Evolutionary conservation across 2,329 filamentous ascomycete genomes (phyloP).

Genomic region (Sphaerulina vaccinii): DNA sequence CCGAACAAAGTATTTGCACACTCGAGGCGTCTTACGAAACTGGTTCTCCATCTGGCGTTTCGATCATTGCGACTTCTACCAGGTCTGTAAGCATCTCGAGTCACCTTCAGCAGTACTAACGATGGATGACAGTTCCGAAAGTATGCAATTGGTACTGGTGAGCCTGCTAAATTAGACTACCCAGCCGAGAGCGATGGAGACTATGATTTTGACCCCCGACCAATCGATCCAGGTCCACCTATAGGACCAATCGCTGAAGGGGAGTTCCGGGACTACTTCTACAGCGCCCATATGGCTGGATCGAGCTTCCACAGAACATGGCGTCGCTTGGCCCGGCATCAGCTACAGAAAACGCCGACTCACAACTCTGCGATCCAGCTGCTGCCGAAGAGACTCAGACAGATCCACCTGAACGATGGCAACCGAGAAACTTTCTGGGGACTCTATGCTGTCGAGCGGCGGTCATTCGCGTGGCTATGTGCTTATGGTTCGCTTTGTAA

Average conservation of each 20-base stretch:
- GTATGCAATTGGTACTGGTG: background rate
- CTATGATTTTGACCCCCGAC: slow-evolving; percentile 1
- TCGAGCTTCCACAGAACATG: background rate
- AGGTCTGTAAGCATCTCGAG: background rate
- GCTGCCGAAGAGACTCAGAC: background rate
- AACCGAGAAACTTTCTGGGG: slow-evolving; percentile 10
- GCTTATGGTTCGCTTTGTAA: background rate
- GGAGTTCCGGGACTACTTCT: slow-evolving; percentile 5
- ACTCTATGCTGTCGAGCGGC: slow-evolving; percentile 7
- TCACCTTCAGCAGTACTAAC: background rate
- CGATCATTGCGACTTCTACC: slow-evolving; percentile 13
- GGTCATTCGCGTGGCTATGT: background rate
- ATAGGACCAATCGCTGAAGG: background rate
- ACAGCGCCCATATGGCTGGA: background rate
- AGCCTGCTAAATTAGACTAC: background rate
- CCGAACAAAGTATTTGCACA: background rate
- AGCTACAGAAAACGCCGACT: background rate
- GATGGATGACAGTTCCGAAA: background rate
- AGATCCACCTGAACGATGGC: background rate
- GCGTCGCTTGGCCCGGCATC: background rate
- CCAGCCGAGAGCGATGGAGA: background rate
- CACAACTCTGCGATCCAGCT: background rate
- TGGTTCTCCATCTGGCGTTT: slow-evolving; percentile 12
- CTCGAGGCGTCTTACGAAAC: background rate
- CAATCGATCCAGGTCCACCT: background rate